Conservation (phyloP, 768 basidiomycete genomes). For the Xerocomus spinulosus region DNA sequence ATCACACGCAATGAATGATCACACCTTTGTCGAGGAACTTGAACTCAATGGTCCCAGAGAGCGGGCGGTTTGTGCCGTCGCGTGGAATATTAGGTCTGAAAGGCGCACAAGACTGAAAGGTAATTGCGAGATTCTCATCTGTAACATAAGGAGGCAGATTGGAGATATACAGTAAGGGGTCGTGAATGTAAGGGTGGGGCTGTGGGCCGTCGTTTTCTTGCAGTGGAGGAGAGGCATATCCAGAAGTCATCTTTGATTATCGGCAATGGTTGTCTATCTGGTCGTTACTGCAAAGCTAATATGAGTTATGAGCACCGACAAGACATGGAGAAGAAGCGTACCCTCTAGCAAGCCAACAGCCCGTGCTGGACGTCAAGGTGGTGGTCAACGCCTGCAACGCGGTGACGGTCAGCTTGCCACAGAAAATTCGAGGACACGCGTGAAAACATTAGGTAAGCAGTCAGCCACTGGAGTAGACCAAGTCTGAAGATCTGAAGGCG, state of each 20-base stretch:
- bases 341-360: constrained; percentile 29
- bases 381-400: constrained; percentile 21
- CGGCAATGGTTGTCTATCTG: constrained; percentile 21
- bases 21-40: constrained; percentile 75
- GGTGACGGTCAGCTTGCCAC: constrained; percentile 11
- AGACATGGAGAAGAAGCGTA: constrained; percentile 9
- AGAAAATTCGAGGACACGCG: constrained; percentile 26
- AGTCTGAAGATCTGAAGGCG: too few species aligned
- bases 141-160: constrained; percentile 68
- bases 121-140: constrained; percentile 72
- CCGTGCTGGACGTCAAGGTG: constrained; percentile 30
- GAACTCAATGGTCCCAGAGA: constrained; percentile 80
- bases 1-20: constrained; percentile 19
- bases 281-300: neutral
- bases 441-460: constrained; percentile 33
- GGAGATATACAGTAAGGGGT: constrained; percentile 77
- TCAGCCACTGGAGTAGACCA: too few species aligned
- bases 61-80: constrained; percentile 46
- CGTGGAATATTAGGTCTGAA: constrained; percentile 75
- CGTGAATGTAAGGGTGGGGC: constrained; percentile 80
- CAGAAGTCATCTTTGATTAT: constrained; percentile 35
- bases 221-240: constrained; percentile 31
- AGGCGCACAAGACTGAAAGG: constrained; percentile 71
- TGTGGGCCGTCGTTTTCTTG: constrained; percentile 31
- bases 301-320: neutral